A percentile compares a stretch with the other conserved stretches of the same genome.
phyloP scores from a whole-genome alignment of 2,329 filamentous ascomycete genomes.

The Pseudogymnoascus sp. region DNA sequence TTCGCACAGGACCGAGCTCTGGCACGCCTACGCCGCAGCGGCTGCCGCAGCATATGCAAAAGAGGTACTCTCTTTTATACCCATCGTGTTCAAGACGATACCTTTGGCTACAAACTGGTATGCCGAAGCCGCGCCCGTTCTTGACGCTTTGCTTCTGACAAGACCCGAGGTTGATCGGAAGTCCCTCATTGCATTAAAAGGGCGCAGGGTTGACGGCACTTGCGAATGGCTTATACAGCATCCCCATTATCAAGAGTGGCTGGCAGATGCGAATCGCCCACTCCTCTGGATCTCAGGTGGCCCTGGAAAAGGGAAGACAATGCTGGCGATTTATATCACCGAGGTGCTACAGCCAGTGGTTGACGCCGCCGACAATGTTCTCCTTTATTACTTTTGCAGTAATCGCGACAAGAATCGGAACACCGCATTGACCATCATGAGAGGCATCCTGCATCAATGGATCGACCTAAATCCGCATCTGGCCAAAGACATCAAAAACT shows the following conservation, averaged over 20 bases:
- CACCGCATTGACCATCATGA: constrained; percentile 34
- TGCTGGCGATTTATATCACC: constrained; percentile 21
- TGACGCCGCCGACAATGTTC: neutral
- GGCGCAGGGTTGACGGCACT: constrained; percentile 16
- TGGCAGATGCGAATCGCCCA: constrained; percentile 11
- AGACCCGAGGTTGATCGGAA: constrained; percentile 13
- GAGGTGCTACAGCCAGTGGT: constrained; percentile 13
- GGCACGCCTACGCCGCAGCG: constrained; percentile 32
- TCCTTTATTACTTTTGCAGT: constrained; percentile 38
- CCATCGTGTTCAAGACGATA: constrained; percentile 12
- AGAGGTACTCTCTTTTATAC: constrained; percentile 19
- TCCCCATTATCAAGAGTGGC: constrained; percentile 17
- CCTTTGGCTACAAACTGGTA: constrained; percentile 15
- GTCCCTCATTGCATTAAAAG: constrained; percentile 12
- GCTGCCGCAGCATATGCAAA: constrained; percentile 28
- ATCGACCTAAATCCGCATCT: constrained; percentile 16
- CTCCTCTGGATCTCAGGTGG: constrained; percentile 31
- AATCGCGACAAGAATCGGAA: constrained; percentile 32
- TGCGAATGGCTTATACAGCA: constrained; percentile 17
- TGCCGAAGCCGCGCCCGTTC: constrained; percentile 17
- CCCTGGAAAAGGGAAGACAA: constrained; percentile 32
- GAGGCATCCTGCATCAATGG: constrained; percentile 37
- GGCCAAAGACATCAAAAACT: neutral
- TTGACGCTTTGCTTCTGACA: constrained; percentile 18
- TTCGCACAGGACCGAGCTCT: constrained; percentile 29